Evolutionary conservation across 1,284 basidiomycete genomes (phyloP).

Genomic region (Ceratobasidium sp.): DNA sequence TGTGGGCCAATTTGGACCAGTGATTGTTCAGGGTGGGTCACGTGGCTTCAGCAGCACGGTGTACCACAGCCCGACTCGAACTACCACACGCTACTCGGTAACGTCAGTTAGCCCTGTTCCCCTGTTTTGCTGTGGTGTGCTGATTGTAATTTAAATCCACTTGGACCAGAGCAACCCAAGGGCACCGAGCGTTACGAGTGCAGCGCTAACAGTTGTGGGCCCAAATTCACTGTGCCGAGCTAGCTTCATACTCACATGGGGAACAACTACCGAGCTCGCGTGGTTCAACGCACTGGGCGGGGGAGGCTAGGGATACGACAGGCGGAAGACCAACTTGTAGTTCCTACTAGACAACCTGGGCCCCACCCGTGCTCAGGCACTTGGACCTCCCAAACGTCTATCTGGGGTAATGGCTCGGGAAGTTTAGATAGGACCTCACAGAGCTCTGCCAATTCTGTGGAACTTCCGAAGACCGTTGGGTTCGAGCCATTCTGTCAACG

Average conservation of each 20-base stretch:
- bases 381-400: not conserved
- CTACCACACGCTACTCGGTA: too few relatives aligned
- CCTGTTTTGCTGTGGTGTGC: too few relatives aligned
- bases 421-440: not conserved
- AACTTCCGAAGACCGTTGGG: conserved; percentile 25
- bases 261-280: conserved; percentile 21
- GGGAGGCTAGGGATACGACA: conserved; percentile 17
- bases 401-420: not conserved
- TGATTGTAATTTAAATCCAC: too few relatives aligned
- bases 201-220: not conserved
- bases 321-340: not conserved
- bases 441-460: conserved; percentile 3
- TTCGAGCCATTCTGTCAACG: conserved; percentile 27
- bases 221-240: conserved; percentile 10
- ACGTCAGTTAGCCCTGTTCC: too few relatives aligned
- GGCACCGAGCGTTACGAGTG: not conserved
- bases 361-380: not conserved
- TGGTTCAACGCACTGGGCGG: not conserved
- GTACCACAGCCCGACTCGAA: too few relatives aligned
- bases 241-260: conserved; percentile 33
- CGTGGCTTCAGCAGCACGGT: too few relatives aligned
- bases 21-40: too few relatives aligned
- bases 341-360: conserved; percentile 4
- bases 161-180: too few relatives aligned
- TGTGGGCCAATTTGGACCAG: too few relatives aligned